A percentile compares a stretch with the other conserved stretches of the same genome.
These are phyloP conservation scores for Lipomyces orientalis DNA, from an alignment of 805 yeast species.

Conservation along the genomic window DNA sequence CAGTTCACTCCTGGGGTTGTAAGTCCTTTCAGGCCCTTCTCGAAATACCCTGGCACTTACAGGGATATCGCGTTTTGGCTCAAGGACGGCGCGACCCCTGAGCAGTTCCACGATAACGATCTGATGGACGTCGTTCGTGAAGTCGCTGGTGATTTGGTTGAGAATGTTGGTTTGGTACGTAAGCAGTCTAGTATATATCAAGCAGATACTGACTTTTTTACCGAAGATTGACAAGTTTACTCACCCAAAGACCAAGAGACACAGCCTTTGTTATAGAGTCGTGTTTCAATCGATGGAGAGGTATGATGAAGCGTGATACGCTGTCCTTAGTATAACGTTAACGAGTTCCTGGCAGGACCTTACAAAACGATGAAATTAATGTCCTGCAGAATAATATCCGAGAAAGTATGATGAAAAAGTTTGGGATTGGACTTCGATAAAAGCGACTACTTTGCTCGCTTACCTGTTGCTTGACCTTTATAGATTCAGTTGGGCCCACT, in stretches of 20 bases:
- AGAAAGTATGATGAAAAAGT: constrained; percentile 50
- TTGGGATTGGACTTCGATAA: constrained; percentile 29
- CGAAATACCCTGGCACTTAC: constrained; percentile 84
- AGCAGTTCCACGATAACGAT: constrained; percentile 77
- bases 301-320: constrained; percentile 10
- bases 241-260: constrained; percentile 80
- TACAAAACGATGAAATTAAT: constrained; percentile 86
- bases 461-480: neutral
- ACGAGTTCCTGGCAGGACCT: constrained; percentile 57
- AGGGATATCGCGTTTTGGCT: constrained; percentile 96
- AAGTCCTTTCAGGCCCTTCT: constrained; percentile 79
- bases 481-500: neutral
- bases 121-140: constrained; percentile 88
- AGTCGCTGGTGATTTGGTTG: constrained; percentile 85
- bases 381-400: constrained; percentile 70
- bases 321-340: neutral
- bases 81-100: constrained; percentile 48
- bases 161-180: constrained; percentile 65
- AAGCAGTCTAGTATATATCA: neutral
- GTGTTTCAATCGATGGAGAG: constrained; percentile 93
- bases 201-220: neutral
- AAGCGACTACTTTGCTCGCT: neutral
- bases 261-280: constrained; percentile 85
- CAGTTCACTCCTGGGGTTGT: constrained; percentile 76
- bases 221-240: constrained; percentile 69